Evolutionary conservation across 1,139 yeast species (phyloP), one percentile per base, ranked within the genome.

Genomic region (Blastobotrys niveus): DNA sequence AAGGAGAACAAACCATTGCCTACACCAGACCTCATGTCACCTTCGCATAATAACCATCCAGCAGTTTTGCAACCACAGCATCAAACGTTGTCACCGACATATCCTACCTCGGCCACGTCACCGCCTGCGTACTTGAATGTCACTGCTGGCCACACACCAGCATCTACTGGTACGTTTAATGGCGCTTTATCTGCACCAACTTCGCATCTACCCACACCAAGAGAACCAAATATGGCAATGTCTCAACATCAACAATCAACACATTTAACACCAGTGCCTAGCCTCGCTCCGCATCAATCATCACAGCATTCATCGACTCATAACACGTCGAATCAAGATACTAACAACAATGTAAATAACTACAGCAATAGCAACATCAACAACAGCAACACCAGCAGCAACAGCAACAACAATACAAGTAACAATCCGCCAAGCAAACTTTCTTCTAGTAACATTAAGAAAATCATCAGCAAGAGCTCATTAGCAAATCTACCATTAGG

Each of bases 1-100:
- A 70, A 70, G 50, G 73, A 69, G 42, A 52, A 62, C 38, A 67
- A 65, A 48, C 73, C 73, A 9, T 56, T 69, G 40, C 73, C 73
- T 4, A 66, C 67, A 12, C 73, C 72, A 1, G 70, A 63, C 14
- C 8, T 34, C 10, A 29, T 21, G 14, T 54, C 55, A 8, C 54
- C 55, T 10, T 26, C 31, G 30, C 21, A 36, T 32, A 31, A 33
- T 24, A 38, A 26, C 27, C 48, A 39, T 8, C 47, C 41, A 9
- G 33, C 43, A 2, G 38, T 40, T 2, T 24, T 40, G 21, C 48
- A 41, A 19, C 42, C 39, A 4, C 45, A 32, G n/a, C 10, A 25
- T 10, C 36, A 34, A 35, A 14, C 9, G 25, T 6, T 24, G 24
- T 39, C 42, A 15, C 42, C 39, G 7, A 40, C 38, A 8, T 3